Evolutionary conservation across 1,139 yeast species (phyloP).

Genomic region (Diutina sp.): DNA sequence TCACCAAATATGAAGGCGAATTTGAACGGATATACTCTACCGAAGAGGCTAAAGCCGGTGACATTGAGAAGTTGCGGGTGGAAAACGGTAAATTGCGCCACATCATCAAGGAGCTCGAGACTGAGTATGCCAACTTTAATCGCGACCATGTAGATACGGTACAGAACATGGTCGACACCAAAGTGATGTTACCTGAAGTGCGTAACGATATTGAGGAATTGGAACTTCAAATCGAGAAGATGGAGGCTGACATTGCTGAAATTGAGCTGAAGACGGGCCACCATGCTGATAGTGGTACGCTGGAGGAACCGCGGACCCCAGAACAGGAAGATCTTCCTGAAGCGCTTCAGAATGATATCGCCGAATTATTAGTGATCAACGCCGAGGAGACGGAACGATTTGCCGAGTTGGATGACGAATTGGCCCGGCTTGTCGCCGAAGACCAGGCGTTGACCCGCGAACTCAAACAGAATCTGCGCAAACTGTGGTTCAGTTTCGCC

Average conservation of each 20-base stretch:
- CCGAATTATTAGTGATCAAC: conserved; percentile 32
- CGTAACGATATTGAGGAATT: conserved; percentile 67
- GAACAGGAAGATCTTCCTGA: conserved; percentile 4
- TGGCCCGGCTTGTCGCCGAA: conserved; percentile 15
- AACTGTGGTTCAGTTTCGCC: conserved; percentile 18
- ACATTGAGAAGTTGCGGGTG: conserved; percentile 50
- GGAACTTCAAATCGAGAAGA: conserved; percentile 46
- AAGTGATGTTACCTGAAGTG: conserved; percentile 35
- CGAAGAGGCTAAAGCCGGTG: conserved; percentile 58
- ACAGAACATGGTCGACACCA: conserved; percentile 29
- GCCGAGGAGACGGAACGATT: conserved; percentile 49
- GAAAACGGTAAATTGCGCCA: conserved; percentile 64
- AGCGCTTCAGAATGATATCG: conserved; percentile 33
- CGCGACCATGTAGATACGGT: conserved; percentile 52
- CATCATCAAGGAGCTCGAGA: conserved; percentile 65
- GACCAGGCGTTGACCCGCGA: conserved; percentile 18
- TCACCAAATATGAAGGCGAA: conserved; percentile 60
- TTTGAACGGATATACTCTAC: conserved; percentile 58
- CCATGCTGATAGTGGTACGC: neutral
- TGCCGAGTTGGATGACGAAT: conserved; percentile 39
- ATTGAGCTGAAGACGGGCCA: conserved; percentile 27
- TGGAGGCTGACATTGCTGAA: conserved; percentile 40
- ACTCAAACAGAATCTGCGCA: conserved; percentile 13
- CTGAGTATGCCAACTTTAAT: conserved; percentile 54
- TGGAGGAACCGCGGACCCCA: neutral